Percentiles rank a stretch among this genome's conserved stretches.
These are phyloP conservation scores for Fusarium brachygibbosum DNA, from an alignment of 2,329 filamentous ascomycete genomes.

Conservation along the genomic window DNA sequence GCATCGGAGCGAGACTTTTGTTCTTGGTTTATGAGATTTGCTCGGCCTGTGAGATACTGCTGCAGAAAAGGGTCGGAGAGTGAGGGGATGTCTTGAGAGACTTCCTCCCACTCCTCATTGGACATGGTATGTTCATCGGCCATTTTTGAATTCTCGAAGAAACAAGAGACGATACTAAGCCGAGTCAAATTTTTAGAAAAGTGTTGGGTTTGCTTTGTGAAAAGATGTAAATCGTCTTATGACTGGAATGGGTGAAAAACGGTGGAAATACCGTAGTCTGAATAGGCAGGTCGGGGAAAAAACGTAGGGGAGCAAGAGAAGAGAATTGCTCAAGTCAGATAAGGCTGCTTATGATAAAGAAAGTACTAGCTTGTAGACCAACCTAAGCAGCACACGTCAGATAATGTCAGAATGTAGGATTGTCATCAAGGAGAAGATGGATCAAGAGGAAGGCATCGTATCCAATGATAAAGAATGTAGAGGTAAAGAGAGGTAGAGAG, in stretches of 20 bases:
- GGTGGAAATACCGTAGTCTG: slow-evolving; percentile 23
- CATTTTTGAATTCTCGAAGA: slow-evolving; percentile 45
- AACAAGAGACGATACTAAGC: not conserved
- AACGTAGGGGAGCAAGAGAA: slow-evolving; percentile 14
- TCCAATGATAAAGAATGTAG: not conserved
- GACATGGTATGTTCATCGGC: slow-evolving; percentile 54
- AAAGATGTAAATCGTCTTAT: slow-evolving; percentile 5
- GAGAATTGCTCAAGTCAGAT: slow-evolving; percentile 20
- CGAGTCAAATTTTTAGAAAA: not conserved
- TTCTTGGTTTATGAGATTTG: slow-evolving; percentile 83
- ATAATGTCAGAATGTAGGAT: not conserved
- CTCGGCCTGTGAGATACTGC: slow-evolving; percentile 82
- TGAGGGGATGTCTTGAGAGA: slow-evolving; percentile 68
- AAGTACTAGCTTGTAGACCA: not conserved
- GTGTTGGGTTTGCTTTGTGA: not conserved
- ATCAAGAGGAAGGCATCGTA: not conserved
- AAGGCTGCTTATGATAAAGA: slow-evolving; percentile 3
- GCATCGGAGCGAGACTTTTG: slow-evolving; percentile 82
- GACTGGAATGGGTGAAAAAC: slow-evolving; percentile 20
- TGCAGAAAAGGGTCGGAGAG: slow-evolving; percentile 81
- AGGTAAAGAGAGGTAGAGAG: not conserved
- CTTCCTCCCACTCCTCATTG: slow-evolving; percentile 71
- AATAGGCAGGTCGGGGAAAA: slow-evolving; percentile 42
- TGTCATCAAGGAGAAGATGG: not conserved
- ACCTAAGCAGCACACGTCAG: slow-evolving; percentile 2